Conservation (phyloP, 768 basidiomycete genomes). For the Dacryopinax primogenitus region DNA sequence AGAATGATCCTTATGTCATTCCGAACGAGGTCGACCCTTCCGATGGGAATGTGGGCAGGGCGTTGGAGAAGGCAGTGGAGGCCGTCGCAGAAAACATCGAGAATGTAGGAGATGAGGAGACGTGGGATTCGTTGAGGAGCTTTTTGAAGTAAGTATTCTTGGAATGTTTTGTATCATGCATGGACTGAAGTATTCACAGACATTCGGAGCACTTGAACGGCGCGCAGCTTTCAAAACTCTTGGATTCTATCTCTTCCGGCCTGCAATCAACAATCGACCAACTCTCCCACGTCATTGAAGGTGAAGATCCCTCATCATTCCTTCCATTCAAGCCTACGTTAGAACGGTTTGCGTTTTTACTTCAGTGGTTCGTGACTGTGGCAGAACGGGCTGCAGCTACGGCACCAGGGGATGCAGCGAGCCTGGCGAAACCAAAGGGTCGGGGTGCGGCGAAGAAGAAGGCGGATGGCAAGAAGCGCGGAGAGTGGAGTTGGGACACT, state of each 20-base stretch:
- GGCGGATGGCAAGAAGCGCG: conserved; percentile 14
- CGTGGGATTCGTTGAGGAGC: conserved; percentile 72
- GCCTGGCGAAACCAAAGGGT: conserved; percentile 24
- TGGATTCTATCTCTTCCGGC: conserved; percentile 75
- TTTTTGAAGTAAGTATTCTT: conserved; percentile 47
- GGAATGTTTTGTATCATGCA: conserved; percentile 9
- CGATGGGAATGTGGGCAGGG: conserved; percentile 13
- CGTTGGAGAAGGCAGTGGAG: conserved; percentile 55
- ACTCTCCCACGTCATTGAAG: conserved; percentile 52
- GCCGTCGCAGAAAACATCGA: conserved; percentile 65
- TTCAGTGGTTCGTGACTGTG: conserved; percentile 79
- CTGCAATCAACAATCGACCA: conserved; percentile 60
- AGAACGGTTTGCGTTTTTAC: conserved; percentile 83
- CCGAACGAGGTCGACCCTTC: conserved; percentile 26
- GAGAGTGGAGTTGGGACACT: conserved; percentile 59
- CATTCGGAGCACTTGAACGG: conserved; percentile 49
- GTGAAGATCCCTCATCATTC: conserved; percentile 45
- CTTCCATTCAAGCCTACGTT: conserved; percentile 57
- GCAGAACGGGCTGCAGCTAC: conserved; percentile 61
- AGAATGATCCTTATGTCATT: conserved; percentile 14
- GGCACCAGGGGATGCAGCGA: conserved; percentile 37
- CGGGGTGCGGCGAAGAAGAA: conserved; percentile 28
- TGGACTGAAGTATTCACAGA: conserved; percentile 16
- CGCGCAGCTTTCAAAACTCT: conserved; percentile 62
- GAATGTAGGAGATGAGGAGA: conserved; percentile 48